phyloP scores from a whole-genome alignment of 768 basidiomycete species.

The Pisolithus albus region DNA sequence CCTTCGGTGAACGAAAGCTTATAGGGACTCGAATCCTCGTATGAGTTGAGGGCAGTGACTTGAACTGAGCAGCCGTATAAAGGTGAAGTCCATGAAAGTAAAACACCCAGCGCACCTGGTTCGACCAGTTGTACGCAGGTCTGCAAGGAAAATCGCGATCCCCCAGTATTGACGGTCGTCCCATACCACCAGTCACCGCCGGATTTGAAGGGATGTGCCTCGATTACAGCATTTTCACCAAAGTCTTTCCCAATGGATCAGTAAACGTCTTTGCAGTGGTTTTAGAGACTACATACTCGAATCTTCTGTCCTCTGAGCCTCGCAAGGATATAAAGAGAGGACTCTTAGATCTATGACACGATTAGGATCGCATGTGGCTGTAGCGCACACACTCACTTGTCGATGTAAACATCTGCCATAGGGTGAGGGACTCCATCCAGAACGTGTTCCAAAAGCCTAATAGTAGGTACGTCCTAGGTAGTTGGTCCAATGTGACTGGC shows the following conservation, averaged over 20 bases:
- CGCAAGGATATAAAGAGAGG: slow-evolving; percentile 77
- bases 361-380: neutral
- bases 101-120: slow-evolving; percentile 37
- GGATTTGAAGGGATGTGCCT: slow-evolving; percentile 80
- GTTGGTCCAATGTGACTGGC: slow-evolving; percentile 40
- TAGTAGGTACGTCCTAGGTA: slow-evolving; percentile 49
- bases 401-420: slow-evolving; percentile 59
- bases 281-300: slow-evolving; percentile 49
- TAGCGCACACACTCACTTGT: slow-evolving; percentile 37
- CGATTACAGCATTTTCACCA: slow-evolving; percentile 67
- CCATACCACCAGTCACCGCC: slow-evolving; percentile 95
- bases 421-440: slow-evolving; percentile 40
- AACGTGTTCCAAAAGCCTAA: slow-evolving; percentile 46
- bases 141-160: slow-evolving; percentile 84
- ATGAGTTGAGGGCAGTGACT: slow-evolving; percentile 78
- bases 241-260: slow-evolving; percentile 48
- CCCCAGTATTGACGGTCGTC: slow-evolving; percentile 53
- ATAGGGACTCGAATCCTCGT: slow-evolving; percentile 61
- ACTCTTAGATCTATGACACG: slow-evolving; percentile 56
- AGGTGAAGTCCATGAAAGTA: neutral
- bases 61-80: slow-evolving; percentile 35
- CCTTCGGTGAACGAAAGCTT: slow-evolving; percentile 85
- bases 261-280: neutral
- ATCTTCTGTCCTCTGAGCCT: slow-evolving; percentile 84
- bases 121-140: slow-evolving; percentile 75